Percentiles rank a stretch among this genome's conserved stretches.
Evolutionary conservation across 2,329 filamentous ascomycete species (phyloP).

Genomic region (Septoria linicola): DNA sequence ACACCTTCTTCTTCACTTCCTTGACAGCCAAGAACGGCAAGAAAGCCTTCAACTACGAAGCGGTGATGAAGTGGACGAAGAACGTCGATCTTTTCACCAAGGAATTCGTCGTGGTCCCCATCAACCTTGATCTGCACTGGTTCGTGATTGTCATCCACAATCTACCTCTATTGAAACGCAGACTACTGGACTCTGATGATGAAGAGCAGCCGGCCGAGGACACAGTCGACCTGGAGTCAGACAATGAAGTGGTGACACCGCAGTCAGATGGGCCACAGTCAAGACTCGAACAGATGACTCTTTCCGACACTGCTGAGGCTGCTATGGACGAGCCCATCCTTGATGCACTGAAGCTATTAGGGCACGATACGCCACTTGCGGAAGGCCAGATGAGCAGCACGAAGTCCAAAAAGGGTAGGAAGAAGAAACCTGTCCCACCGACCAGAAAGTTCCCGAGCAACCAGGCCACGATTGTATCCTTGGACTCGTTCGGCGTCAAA

Average conservation of each 20-base stretch:
- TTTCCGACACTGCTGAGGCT: background rate
- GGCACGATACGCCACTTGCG: no score
- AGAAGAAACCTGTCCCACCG: constrained; percentile 23
- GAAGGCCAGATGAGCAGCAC: background rate
- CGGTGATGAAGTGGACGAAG: constrained; percentile 83
- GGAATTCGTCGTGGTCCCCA: constrained; percentile 87
- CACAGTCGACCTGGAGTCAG: background rate
- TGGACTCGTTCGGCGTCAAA: constrained; percentile 74
- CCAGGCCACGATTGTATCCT: constrained; percentile 70
- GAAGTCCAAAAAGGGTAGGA: constrained; percentile 13
- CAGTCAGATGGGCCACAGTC: background rate
- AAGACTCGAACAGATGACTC: background rate
- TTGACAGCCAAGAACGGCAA: constrained; percentile 59
- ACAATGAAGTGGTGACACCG: background rate
- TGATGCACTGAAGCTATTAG: background rate
- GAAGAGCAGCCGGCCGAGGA: constrained; percentile 2
- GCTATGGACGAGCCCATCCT: background rate
- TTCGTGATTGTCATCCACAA: constrained; percentile 96
- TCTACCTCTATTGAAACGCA: constrained; percentile 53
- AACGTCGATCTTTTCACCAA: constrained; percentile 75
- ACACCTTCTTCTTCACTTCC: constrained; percentile 84
- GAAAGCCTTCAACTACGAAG: constrained; percentile 72
- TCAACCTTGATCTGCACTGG: constrained; percentile 86
- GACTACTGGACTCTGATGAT: constrained; percentile 15
- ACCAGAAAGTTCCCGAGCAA: constrained; percentile 37